Base-by-base conservation (phyloP, 805 yeast species). In the Metschnikowia similis region DNA sequence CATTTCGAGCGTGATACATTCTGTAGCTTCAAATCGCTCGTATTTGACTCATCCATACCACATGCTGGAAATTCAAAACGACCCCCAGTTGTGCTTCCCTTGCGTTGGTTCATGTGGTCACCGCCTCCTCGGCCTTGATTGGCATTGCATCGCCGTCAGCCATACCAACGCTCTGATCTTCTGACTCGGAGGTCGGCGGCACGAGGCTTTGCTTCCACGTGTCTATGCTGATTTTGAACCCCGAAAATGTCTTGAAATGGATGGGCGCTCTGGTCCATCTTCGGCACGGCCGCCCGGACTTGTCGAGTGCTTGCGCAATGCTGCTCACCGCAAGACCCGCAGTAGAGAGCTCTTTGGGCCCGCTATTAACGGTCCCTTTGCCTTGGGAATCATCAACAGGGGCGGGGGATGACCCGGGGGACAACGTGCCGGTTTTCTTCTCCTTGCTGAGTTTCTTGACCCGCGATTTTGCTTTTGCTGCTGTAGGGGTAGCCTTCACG, bases 191-290 rank as follows among this genome's bases (percentile, higher is more conserved):
- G 8, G 11, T 8, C 31, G 6, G 41, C 6, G 31, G 9, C 13
- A 9, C 42, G 6, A 34, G 28, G n/a, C 14, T 27, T 27, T 35
- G 50, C 21, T 35, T 46, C 61, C 61, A 57, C 14, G 41, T 45
- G 28, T 49, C 52, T 26, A 66, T 61, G 41, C 60, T 60, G 10
- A 71, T 64, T 55, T 71, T 71, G 59, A 68, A 73, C 10, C 78
- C 78, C 41, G 70, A 69, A 56, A 73, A 73, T 1, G 77, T 70
- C 65, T 73, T 73, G 58, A 72, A 71, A 47, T 63, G 61, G 9
- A 64, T 48, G 2, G 70, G 62, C 21, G 59, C 60, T 52, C 71
- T 71, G 28, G 55, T 60, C 76, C 76, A 73, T 50, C 56, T 64
- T 45, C 53, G 54, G 39, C 55, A 50, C 29, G 74, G 72, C 43